Conservation (phyloP, 768 basidiomycete genomes). For the Macrolepiota fuliginosa region DNA sequence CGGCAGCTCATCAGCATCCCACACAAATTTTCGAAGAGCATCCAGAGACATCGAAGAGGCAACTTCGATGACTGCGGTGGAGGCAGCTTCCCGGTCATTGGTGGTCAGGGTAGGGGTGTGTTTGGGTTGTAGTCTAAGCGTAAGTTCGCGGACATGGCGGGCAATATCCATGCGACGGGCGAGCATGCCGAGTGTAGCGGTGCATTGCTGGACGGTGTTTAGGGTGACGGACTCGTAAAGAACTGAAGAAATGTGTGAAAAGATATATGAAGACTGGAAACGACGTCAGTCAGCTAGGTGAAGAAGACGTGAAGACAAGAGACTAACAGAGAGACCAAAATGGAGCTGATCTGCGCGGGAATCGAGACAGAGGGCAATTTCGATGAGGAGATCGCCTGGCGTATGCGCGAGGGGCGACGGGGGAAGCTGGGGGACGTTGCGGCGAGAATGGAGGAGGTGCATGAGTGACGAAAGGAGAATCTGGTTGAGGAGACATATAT, state of each 20-base stretch:
- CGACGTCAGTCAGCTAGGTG: neutral
- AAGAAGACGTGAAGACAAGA: neutral
- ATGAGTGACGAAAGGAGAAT: neutral
- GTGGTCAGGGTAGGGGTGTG: slow-evolving; percentile 21
- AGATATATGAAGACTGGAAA: slow-evolving; percentile 53
- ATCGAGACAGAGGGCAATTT: slow-evolving; percentile 56
- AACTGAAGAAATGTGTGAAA: slow-evolving; percentile 47
- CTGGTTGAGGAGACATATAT: neutral
- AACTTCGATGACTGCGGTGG: slow-evolving; percentile 48
- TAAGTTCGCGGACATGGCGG: slow-evolving; percentile 63
- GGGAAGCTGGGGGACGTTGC: neutral
- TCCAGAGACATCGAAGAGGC: slow-evolving; percentile 53
- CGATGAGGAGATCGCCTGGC: slow-evolving; percentile 66
- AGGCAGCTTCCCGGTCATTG: slow-evolving; percentile 37
- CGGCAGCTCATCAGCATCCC: slow-evolving; percentile 71
- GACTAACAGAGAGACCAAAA: slow-evolving; percentile 58
- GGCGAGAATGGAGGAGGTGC: slow-evolving; percentile 7
- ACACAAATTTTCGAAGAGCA: slow-evolving; percentile 62
- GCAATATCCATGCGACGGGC: slow-evolving; percentile 49
- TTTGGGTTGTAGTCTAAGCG: slow-evolving; percentile 40
- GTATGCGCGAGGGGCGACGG: slow-evolving; percentile 17
- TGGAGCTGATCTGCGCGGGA: slow-evolving; percentile 53
- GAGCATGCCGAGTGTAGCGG: slow-evolving; percentile 67
- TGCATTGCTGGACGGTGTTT: slow-evolving; percentile 55
- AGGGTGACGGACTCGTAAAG: slow-evolving; percentile 62